Conservation (phyloP, 768 basidiomycete species). For the Russula olivacea region DNA sequence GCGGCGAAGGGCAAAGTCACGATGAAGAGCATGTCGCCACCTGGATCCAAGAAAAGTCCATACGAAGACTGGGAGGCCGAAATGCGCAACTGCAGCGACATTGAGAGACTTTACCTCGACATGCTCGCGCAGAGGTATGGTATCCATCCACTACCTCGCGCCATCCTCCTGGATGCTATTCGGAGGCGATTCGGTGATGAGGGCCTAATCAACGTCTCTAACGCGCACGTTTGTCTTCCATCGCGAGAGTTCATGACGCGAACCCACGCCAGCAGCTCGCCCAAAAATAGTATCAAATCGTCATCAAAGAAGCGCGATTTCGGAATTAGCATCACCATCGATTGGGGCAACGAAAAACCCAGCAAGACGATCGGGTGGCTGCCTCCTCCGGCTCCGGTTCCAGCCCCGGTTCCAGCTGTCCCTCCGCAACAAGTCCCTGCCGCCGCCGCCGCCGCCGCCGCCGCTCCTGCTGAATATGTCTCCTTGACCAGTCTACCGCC, state of each 20-base stretch:
- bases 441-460: conserved; percentile 32
- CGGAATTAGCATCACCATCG: conserved; percentile 34
- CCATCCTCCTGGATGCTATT: conserved; percentile 44
- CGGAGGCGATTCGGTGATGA: conserved; percentile 47
- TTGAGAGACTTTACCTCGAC: conserved; percentile 54
- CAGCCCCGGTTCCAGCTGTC: no score
- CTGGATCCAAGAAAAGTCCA: conserved; percentile 3
- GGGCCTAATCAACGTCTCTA: conserved; percentile 39
- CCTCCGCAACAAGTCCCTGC: conserved; percentile 25
- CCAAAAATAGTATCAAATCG: conserved; percentile 14
- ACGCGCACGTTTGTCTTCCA: conserved; percentile 53
- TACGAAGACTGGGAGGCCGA: conserved; percentile 40
- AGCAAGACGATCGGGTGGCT: conserved; percentile 26
- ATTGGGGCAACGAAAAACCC: conserved; percentile 35
- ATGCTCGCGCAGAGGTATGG: conserved; percentile 52
- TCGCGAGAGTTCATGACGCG: conserved; percentile 34
- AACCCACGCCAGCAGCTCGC: conserved; percentile 25
- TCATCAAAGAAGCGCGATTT: conserved; percentile 27
- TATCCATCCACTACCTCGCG: conserved; percentile 47
- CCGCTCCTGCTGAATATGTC: conserved; percentile 21
- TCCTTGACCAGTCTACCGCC: conserved; percentile 20
- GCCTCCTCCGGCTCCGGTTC: not conserved
- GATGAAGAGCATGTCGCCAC: not conserved
- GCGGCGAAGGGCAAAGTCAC: not conserved
- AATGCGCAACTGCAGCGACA: conserved; percentile 36